Conservation (phyloP, 2,329 filamentous ascomycete genomes). For the Beauveria asiatica region DNA sequence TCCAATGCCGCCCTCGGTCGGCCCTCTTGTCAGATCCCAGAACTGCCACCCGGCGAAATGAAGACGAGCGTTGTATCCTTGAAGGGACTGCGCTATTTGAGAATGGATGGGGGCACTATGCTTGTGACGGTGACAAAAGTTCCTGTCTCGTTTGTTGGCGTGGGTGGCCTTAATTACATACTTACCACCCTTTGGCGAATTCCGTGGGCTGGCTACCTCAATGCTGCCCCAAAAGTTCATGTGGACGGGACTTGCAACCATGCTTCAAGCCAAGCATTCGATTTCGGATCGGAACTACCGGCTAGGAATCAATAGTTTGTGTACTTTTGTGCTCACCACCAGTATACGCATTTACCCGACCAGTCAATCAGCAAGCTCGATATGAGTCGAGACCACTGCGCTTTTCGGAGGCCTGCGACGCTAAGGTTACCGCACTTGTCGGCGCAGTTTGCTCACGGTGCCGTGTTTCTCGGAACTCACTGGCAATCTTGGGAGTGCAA, state of each 20-base stretch:
- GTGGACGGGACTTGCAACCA: not conserved
- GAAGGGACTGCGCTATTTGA: not conserved
- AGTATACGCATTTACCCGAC: not conserved
- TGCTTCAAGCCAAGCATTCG: not conserved
- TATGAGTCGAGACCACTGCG: not conserved
- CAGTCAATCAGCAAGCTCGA: not conserved
- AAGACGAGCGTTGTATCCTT: not conserved
- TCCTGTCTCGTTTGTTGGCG: not conserved
- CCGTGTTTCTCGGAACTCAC: not conserved
- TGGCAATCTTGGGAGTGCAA: not conserved
- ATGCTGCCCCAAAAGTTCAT: not conserved
- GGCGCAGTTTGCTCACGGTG: not conserved
- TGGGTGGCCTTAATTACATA: too few species aligned
- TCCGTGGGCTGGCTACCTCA: not conserved
- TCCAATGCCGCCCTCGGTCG: not conserved
- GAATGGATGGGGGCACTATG: not conserved
- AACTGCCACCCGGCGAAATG: not conserved
- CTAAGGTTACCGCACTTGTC: not conserved
- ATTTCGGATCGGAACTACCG: not conserved
- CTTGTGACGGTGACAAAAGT: conserved; percentile 2
- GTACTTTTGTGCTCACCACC: not conserved
- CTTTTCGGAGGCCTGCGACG: not conserved
- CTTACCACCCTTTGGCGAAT: not conserved
- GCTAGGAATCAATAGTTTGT: not conserved
- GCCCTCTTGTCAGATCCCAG: not conserved